Evolutionary conservation across 2,329 filamentous ascomycete genomes (phyloP), one percentile per base, ranked within the genome.

Genomic region (Trichoderma arundinaceum): DNA sequence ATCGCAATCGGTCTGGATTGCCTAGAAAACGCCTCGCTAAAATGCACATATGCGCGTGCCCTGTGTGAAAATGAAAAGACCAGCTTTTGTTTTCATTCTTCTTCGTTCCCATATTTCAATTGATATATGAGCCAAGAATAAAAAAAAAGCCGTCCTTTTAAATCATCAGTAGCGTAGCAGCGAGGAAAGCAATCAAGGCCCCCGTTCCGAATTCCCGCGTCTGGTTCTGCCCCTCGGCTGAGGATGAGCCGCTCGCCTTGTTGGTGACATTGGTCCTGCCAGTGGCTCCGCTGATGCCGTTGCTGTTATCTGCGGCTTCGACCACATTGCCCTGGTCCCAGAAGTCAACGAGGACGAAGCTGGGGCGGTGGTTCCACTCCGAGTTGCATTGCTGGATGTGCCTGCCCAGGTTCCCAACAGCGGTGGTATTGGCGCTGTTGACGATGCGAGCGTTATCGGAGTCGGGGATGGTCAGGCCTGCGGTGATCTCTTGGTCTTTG

Each of bases 271-370:
- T 70, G 39, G 70, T 71, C 13, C 81, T 76, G 8, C 81, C 81
- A 2, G 72, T 74, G 12, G 78, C 70, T 43, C 75, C 72, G 7
- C 73, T 77, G 64, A 88, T 77, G 8, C 79, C 80, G 75, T 94
- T 94, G 72, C 92, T 76, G 52, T 72, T 77, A 77, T 95, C 92
- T 2, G 90, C 88, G 0, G 88, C 88, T 7, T 82, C 80, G 63
- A 95, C 86, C 38, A 90, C 86, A 0, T 89, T 87, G 0, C 89
- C 91, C 66, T 88, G 82, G 74, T 92, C 89, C 76, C 89, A 93
- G 76, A 92, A 94, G 77, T 96, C 92, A 1, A 94, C 90, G 9
- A 95, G 82, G 19, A 92, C 83, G 71, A 92, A 94, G 3, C 83
- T 88, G n/a, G 92, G 90, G 57, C 83, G 80, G 33, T 79, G 77